These are phyloP conservation scores for Candida labiduridarum DNA, from an alignment of 1,139 yeast genomes.

Conservation along the genomic window DNA sequence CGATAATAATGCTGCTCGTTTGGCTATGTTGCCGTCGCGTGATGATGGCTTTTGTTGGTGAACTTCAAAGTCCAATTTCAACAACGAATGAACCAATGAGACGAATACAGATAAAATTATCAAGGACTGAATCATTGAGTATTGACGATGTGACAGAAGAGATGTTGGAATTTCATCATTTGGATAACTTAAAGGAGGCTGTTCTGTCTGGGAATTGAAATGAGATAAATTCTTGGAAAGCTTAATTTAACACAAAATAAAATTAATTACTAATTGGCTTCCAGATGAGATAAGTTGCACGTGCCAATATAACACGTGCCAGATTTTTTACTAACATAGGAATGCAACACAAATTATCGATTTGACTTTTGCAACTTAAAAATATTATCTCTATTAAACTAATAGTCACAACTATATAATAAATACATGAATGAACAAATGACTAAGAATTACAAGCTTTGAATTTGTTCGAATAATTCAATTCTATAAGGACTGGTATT, in stretches of 20 bases:
- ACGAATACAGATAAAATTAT: background rate
- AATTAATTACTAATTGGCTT: no score
- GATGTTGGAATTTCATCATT: background rate
- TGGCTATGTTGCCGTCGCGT: background rate
- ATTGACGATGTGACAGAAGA: background rate
- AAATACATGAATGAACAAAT: background rate
- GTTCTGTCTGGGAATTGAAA: no score
- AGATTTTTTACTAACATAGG: no score
- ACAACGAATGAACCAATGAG: background rate
- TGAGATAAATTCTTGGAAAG: no score
- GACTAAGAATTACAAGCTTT: conserved; percentile 17
- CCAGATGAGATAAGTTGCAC: no score
- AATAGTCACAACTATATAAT: background rate
- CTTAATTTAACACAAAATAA: no score
- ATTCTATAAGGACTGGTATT: conserved; percentile 32
- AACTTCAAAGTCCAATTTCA: background rate
- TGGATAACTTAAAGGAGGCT: no score
- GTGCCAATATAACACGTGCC: no score
- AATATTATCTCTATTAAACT: background rate
- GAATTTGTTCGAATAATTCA: conserved; percentile 45
- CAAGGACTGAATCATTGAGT: background rate
- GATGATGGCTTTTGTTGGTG: background rate
- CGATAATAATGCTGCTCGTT: background rate
- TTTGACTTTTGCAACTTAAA: no score
- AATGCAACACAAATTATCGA: no score